Percentiles rank a stretch among this genome's conserved stretches.
These are phyloP conservation scores for Usnea hakonensis DNA, from an alignment of 495 filamentous ascomycete genomes.

Conservation along the genomic window DNA sequence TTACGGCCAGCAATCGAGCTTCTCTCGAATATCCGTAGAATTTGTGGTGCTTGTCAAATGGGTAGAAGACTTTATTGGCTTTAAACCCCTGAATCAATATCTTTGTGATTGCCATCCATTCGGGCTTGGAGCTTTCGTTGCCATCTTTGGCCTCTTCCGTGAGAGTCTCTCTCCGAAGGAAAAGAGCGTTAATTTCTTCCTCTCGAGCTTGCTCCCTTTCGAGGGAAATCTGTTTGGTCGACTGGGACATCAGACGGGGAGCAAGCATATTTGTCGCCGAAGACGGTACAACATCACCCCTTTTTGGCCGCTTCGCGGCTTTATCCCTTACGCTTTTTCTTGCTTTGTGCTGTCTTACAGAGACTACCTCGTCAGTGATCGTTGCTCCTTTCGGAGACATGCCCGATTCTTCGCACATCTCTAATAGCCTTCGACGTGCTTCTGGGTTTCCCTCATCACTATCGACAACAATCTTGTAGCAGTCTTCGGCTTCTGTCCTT, in stretches of 20 bases:
- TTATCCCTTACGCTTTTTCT: constrained; percentile 7
- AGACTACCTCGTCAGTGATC: background rate
- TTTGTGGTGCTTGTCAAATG: constrained; percentile 58
- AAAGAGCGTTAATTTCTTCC: constrained; percentile 52
- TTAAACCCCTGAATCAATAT: constrained; percentile 74
- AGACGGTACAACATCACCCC: background rate
- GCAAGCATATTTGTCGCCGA: constrained; percentile 11
- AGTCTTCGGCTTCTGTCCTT: constrained; percentile 61
- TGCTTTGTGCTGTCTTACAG: constrained; percentile 9
- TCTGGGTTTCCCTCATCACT: constrained; percentile 60
- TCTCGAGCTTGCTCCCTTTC: constrained; percentile 38
- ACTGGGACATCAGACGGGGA: constrained; percentile 17
- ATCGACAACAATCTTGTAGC: constrained; percentile 62
- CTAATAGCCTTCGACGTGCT: constrained; percentile 66
- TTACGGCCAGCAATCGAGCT: constrained; percentile 30
- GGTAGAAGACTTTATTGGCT: constrained; percentile 68
- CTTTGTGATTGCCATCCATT: constrained; percentile 70
- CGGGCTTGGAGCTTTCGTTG: constrained; percentile 43
- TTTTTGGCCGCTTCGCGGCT: constrained; percentile 2
- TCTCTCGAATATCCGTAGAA: constrained; percentile 57
- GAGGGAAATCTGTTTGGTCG: constrained; percentile 12
- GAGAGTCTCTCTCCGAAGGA: constrained; percentile 46
- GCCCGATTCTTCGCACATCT: constrained; percentile 65
- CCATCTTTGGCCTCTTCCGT: constrained; percentile 44
- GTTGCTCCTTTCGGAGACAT: constrained; percentile 33